Conservation (phyloP, 768 basidiomycete genomes). For the Podaxis sp. region DNA sequence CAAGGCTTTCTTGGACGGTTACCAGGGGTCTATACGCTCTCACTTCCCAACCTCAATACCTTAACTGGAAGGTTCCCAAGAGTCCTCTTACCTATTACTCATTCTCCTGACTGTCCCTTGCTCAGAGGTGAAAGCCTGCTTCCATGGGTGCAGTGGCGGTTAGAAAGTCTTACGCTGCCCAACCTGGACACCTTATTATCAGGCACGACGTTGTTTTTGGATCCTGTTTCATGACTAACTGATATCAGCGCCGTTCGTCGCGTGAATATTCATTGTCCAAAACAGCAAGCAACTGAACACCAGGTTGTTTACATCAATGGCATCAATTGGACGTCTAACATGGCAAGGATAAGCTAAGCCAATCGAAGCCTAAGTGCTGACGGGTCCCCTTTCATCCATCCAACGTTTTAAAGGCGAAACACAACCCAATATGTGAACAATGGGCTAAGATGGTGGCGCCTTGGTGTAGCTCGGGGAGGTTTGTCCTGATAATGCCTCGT, state of each 20-base stretch:
- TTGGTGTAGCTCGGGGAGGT: background rate
- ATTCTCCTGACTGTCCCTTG: no score
- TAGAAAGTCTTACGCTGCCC: background rate
- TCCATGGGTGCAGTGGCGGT: no score
- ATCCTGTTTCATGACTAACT: no score
- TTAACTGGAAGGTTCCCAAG: background rate
- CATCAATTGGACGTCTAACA: no score
- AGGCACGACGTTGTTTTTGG: no score
- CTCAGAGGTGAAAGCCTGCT: no score
- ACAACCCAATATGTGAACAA: background rate
- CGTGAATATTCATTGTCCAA: no score
- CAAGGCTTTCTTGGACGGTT: background rate
- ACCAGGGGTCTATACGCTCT: background rate
- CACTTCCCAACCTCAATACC: background rate
- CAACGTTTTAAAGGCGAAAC: background rate
- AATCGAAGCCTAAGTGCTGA: background rate
- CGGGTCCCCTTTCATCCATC: background rate
- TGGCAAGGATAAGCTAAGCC: no score
- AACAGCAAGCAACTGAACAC: no score
- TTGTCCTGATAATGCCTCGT: background rate
- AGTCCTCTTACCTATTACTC: no score
- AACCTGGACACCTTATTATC: background rate
- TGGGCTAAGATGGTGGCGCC: background rate
- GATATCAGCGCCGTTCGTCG: no score
- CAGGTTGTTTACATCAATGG: no score